These are phyloP conservation scores for Pleurotus tuoliensis DNA, from an alignment of 768 basidiomycete species.

Conservation along the genomic window DNA sequence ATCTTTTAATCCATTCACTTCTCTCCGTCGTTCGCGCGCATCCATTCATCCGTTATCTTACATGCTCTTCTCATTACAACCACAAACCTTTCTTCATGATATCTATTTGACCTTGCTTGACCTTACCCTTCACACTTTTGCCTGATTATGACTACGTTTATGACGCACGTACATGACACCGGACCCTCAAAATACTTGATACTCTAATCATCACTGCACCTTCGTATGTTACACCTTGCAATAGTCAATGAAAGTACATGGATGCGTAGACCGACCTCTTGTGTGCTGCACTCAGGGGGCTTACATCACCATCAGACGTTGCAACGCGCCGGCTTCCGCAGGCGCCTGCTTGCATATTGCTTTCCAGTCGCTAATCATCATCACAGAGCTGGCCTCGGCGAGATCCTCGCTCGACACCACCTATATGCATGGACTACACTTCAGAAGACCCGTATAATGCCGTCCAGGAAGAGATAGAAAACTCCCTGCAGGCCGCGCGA, in stretches of 20 bases:
- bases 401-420: not conserved
- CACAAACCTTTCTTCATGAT: not conserved
- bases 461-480: constrained; percentile 79
- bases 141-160: not conserved
- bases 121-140: not conserved
- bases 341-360: no score
- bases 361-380: no score
- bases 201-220: not conserved
- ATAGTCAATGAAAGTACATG: not conserved
- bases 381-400: no score
- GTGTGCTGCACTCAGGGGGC: no score
- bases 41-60: not conserved
- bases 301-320: no score
- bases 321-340: no score
- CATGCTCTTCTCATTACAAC: not conserved
- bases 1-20: not conserved
- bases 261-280: not conserved
- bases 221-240: not conserved
- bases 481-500: constrained; percentile 64
- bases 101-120: not conserved
- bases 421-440: not conserved
- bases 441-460: constrained; percentile 82
- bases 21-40: not conserved
- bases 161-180: not conserved
- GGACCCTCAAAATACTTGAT: not conserved